phyloP scores from a whole-genome alignment of 306 rosid species.

The Casuarina equisetifolia region DNA sequence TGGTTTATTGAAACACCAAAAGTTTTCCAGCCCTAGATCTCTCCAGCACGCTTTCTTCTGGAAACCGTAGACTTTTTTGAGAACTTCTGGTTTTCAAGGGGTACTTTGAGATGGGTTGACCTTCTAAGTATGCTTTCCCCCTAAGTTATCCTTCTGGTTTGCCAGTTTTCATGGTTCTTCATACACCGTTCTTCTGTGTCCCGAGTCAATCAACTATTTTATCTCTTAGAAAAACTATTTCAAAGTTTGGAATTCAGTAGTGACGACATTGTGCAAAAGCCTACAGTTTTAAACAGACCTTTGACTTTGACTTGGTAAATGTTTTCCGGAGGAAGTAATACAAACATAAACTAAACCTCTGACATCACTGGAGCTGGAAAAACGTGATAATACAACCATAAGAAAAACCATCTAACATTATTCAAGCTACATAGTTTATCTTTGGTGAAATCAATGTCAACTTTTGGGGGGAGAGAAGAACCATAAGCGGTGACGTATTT shows the following conservation, averaged over 20 bases:
- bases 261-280: conserved; percentile 43
- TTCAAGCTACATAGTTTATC: conserved; percentile 22
- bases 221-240: neutral
- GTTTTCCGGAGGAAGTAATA: conserved; percentile 11
- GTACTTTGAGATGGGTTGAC: conserved; percentile 16
- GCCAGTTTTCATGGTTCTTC: conserved; percentile 43
- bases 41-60: conserved; percentile 33
- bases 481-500: conserved; percentile 2
- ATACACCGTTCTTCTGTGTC: conserved; percentile 30
- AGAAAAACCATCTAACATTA: conserved; percentile 24
- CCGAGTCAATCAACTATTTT: conserved; percentile 29
- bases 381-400: neutral
- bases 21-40: conserved; percentile 17
- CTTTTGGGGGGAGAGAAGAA: neutral
- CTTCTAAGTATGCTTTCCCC: conserved; percentile 22
- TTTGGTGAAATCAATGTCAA: neutral
- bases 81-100: conserved; percentile 24
- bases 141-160: conserved; percentile 29
- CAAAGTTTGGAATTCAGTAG: conserved; percentile 26
- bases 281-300: conserved; percentile 24
- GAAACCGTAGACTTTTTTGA: neutral
- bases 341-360: neutral
- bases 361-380: neutral
- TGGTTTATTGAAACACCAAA: neutral
- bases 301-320: conserved; percentile 31